phyloP scores from a whole-genome alignment of 495 filamentous ascomycete genomes.

The Podospora appendiculata region DNA sequence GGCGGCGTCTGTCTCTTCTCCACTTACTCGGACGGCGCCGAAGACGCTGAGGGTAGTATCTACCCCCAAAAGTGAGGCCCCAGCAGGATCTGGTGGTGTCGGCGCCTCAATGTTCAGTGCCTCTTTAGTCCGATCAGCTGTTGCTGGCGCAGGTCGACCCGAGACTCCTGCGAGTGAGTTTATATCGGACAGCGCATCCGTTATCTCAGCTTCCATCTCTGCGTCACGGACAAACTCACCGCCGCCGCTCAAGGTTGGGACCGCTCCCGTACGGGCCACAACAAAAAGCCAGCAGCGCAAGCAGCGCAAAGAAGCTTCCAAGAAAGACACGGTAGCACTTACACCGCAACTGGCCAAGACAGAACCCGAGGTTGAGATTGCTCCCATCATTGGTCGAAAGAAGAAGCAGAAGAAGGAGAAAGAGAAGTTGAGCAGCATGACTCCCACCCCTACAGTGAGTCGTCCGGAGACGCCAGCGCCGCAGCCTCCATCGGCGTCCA shows the following conservation, averaged over 20 bases:
- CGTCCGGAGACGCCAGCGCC: slow-evolving; percentile 25
- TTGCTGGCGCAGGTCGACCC: slow-evolving; percentile 53
- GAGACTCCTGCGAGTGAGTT: slow-evolving; percentile 70
- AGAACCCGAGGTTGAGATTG: slow-evolving; percentile 55
- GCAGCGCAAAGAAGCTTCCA: slow-evolving; percentile 65
- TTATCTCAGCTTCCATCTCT: slow-evolving; percentile 74
- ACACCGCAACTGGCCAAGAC: slow-evolving; percentile 45
- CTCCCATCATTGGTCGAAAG: slow-evolving; percentile 77
- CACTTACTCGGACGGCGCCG: slow-evolving; percentile 31
- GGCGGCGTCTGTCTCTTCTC: slow-evolving; percentile 38
- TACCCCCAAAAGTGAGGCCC: slow-evolving; percentile 61
- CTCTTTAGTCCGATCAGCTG: slow-evolving; percentile 26
- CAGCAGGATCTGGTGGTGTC: slow-evolving; percentile 25
- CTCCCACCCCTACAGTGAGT: slow-evolving; percentile 27
- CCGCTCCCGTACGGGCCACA: slow-evolving; percentile 67
- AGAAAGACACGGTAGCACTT: slow-evolving; percentile 46
- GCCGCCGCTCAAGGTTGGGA: slow-evolving; percentile 62
- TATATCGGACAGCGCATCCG: slow-evolving; percentile 68
- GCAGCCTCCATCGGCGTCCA: slow-evolving; percentile 20
- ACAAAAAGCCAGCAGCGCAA: slow-evolving; percentile 91
- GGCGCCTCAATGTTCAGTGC: slow-evolving; percentile 9
- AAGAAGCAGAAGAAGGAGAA: slow-evolving; percentile 83
- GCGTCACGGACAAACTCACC: slow-evolving; percentile 69
- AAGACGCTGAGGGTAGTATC: slow-evolving; percentile 64
- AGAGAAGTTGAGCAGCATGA: slow-evolving; percentile 22